Percentiles rank a stretch among this genome's conserved stretches.
phyloP scores from a whole-genome alignment of 129 eudicot genomes.

The Arctium lappa region DNA sequence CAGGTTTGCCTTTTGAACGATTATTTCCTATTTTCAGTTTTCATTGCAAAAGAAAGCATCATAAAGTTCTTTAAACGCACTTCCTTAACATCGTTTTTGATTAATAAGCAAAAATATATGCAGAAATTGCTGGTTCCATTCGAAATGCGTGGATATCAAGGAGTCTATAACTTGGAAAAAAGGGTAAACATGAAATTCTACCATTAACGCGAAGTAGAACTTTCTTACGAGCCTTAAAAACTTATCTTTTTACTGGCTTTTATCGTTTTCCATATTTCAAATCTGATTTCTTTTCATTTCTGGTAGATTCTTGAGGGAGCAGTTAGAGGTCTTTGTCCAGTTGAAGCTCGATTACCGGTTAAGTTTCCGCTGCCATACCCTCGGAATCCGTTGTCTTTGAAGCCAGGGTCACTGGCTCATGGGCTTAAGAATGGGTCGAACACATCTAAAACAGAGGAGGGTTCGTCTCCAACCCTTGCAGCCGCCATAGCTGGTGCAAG shows the following conservation, averaged over 20 bases:
- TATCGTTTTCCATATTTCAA: neutral
- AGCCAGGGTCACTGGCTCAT: slow-evolving; percentile 59
- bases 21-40: neutral
- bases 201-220: neutral
- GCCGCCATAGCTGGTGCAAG: slow-evolving; percentile 87
- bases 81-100: neutral
- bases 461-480: slow-evolving; percentile 45
- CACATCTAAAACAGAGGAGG: slow-evolving; percentile 29
- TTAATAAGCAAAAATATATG: slow-evolving; percentile 7
- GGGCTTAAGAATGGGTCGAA: slow-evolving; percentile 24
- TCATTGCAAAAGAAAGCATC: neutral
- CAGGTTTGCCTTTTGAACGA: slow-evolving; percentile 44
- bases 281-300: neutral
- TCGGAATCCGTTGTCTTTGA: slow-evolving; percentile 50
- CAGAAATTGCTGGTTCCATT: slow-evolving; percentile 84
- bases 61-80: neutral
- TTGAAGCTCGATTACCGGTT: slow-evolving; percentile 48
- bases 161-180: slow-evolving; percentile 82
- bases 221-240: neutral
- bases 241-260: neutral
- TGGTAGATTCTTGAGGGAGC: slow-evolving; percentile 76
- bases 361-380: slow-evolving; percentile 78
- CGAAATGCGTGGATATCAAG: slow-evolving; percentile 93
- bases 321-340: slow-evolving; percentile 66
- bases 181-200: slow-evolving; percentile 48